Conservation (phyloP, 306 rosid species). For the Datisca glomerata region DNA sequence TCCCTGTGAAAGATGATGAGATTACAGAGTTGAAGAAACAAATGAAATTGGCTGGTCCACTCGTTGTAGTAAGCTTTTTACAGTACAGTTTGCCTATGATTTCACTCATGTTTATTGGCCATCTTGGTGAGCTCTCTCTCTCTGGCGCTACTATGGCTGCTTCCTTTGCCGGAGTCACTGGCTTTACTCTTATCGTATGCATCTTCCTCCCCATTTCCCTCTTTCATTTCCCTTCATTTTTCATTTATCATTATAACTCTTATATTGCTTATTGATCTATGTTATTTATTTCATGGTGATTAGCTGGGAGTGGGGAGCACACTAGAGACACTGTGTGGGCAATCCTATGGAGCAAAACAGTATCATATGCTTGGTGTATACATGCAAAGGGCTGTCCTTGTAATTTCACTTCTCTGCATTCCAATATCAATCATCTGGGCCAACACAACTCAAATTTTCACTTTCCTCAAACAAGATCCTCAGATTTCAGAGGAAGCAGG, state of each 20-base stretch:
- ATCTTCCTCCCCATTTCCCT: too few relatives aligned
- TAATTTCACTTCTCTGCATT: constrained; percentile 22
- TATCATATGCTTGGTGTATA: constrained; percentile 27
- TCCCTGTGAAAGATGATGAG: constrained; percentile 15
- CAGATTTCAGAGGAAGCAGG: constrained; percentile 31
- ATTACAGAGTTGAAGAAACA: constrained; percentile 22
- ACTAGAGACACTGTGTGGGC: constrained; percentile 35
- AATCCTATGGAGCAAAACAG: constrained; percentile 30
- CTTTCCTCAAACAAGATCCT: constrained; percentile 28
- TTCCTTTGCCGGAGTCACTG: constrained; percentile 36
- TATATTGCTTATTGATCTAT: too few relatives aligned
- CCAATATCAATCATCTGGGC: constrained; percentile 28
- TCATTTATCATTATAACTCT: too few relatives aligned
- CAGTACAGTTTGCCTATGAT: constrained; percentile 22
- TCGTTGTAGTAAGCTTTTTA: constrained; percentile 17
- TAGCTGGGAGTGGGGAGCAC: constrained; percentile 35
- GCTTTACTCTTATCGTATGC: constrained; percentile 34
- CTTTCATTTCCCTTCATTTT: too few relatives aligned
- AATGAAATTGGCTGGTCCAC: constrained; percentile 23
- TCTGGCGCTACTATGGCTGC: constrained; percentile 40
- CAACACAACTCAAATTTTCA: constrained; percentile 27
- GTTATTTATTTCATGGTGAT: too few relatives aligned
- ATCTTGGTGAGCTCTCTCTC: constrained; percentile 30
- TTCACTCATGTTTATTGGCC: constrained; percentile 38
- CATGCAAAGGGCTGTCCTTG: constrained; percentile 32